phyloP scores from a whole-genome alignment of 306 rosid species.

The Vigna nakashimae region DNA sequence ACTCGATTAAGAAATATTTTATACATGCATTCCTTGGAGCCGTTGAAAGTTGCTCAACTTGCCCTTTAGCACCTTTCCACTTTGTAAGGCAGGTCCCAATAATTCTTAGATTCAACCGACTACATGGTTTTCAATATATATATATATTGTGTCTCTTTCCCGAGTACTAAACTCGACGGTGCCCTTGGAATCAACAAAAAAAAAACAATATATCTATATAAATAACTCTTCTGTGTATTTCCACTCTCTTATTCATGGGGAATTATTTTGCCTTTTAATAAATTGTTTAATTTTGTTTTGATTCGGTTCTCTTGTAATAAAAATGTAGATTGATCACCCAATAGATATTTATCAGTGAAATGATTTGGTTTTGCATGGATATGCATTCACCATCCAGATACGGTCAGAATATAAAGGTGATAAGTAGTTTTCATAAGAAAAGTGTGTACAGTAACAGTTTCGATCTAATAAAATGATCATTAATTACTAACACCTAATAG shows the following conservation, averaged over 20 bases:
- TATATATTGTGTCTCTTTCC: not conserved
- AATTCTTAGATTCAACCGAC: not conserved
- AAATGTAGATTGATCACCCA: too few relatives aligned
- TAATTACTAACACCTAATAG: too few relatives aligned
- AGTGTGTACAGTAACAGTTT: not conserved
- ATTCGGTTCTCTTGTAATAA: too few relatives aligned
- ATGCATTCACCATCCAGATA: not conserved
- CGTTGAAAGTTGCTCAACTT: not conserved
- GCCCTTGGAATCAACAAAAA: not conserved
- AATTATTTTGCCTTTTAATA: too few relatives aligned
- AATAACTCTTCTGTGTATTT: too few relatives aligned
- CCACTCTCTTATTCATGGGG: too few relatives aligned
- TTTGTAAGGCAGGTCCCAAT: not conserved
- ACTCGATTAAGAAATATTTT: not conserved
- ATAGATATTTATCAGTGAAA: not conserved
- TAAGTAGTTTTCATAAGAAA: not conserved
- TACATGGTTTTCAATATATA: not conserved
- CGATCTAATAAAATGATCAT: too few relatives aligned
- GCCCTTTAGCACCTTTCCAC: not conserved
- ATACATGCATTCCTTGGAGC: slow-evolving; percentile 12
- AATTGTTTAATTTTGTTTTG: too few relatives aligned
- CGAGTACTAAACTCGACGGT: not conserved
- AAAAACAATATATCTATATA: not conserved
- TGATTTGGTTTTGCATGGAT: not conserved
- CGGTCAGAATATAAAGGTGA: not conserved